Evolutionary conservation across 2,329 filamentous ascomycete genomes (phyloP).

Genomic region (Aureobasidium leucospermi): DNA sequence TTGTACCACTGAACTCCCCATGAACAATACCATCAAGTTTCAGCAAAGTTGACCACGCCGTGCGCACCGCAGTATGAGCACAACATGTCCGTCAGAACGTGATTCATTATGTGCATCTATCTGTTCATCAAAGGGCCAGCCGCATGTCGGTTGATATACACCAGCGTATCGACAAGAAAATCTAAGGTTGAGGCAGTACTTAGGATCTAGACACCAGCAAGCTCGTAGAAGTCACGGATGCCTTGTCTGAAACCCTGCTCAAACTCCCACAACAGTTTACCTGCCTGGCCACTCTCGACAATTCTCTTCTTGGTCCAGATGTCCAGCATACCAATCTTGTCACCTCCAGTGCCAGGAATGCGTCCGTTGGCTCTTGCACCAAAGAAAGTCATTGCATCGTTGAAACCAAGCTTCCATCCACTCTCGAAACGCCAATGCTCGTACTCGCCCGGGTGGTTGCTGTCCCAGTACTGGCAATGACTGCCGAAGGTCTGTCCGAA

Average conservation of each 20-base stretch:
- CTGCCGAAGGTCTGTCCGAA: constrained; percentile 32
- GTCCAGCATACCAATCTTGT: constrained; percentile 51
- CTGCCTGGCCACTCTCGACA: constrained; percentile 42
- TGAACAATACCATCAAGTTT: no score
- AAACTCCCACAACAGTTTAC: constrained; percentile 44
- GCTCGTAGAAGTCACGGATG: constrained; percentile 34
- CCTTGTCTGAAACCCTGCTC: constrained; percentile 44
- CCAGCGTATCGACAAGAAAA: no score
- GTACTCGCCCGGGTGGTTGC: constrained; percentile 35
- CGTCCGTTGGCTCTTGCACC: constrained; percentile 31
- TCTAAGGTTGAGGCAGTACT: no score
- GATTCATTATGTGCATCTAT: no score
- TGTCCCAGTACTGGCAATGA: constrained; percentile 47
- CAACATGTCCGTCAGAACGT: no score
- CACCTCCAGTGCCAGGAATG: constrained; percentile 31
- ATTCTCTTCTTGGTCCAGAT: constrained; percentile 52
- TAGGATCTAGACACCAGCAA: constrained; percentile 21
- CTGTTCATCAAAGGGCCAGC: no score
- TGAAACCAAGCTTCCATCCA: constrained; percentile 51
- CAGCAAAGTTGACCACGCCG: no score
- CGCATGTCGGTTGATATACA: no score
- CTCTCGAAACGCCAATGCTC: constrained; percentile 48
- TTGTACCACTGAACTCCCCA: no score
- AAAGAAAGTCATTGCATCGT: constrained; percentile 49
- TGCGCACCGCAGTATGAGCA: no score